Conservation (phyloP, 257 asterid genomes). For the Lavandula angustifolia region DNA sequence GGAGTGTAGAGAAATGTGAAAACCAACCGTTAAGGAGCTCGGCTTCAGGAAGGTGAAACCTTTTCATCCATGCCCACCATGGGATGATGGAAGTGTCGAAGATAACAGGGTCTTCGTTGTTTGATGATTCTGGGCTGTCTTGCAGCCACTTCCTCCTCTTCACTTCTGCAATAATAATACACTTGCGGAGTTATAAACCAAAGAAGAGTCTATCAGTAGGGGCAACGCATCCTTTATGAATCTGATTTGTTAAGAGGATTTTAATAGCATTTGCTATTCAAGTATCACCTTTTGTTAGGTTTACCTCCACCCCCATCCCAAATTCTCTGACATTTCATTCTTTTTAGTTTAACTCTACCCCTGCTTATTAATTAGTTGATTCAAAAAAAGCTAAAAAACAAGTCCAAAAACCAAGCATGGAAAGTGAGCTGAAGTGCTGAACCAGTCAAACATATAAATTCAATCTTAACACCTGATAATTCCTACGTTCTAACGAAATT, state of each 20-base stretch:
- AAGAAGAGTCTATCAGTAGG: neutral
- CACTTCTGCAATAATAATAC: slow-evolving; percentile 59
- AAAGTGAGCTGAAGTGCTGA: neutral
- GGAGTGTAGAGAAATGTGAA: slow-evolving; percentile 18
- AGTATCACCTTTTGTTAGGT: too few species aligned
- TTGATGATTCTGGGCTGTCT: slow-evolving; percentile 79
- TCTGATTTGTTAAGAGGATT: neutral
- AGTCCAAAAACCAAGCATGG: neutral
- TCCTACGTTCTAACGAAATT: too few species aligned
- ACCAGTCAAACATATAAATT: neutral
- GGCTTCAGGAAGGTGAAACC: slow-evolving; percentile 98
- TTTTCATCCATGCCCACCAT: slow-evolving; percentile 98
- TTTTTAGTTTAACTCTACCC: neutral
- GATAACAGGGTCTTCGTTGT: slow-evolving; percentile 66
- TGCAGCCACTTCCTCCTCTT: slow-evolving; percentile 93
- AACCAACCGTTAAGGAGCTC: slow-evolving; percentile 92
- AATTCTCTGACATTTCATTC: too few species aligned
- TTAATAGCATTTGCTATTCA: too few species aligned
- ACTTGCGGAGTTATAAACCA: slow-evolving; percentile 13
- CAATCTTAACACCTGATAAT: too few species aligned
- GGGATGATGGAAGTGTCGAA: slow-evolving; percentile 89
- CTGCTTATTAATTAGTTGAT: neutral
- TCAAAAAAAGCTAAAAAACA: neutral
- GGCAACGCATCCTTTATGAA: neutral
- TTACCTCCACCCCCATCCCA: too few species aligned